phyloP scores from a whole-genome alignment of 805 yeast genomes.

The Candida hungchunana region DNA sequence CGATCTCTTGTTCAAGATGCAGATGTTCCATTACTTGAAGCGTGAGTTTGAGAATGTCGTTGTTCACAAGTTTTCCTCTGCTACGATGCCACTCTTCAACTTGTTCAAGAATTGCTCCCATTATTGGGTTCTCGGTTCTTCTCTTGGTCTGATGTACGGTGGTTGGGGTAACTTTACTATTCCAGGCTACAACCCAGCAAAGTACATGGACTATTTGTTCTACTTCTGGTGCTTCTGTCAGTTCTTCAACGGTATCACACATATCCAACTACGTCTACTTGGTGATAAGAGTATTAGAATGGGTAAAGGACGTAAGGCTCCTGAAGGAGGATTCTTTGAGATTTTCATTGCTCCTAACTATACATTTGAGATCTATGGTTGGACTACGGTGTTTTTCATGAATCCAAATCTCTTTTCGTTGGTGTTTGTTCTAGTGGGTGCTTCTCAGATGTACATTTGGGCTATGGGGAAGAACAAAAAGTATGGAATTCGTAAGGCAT shows the following conservation, averaged over 20 bases:
- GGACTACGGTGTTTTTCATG: constrained; percentile 68
- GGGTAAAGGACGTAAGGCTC: constrained; percentile 35
- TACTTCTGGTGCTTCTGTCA: constrained; percentile 46
- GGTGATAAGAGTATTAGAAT: constrained; percentile 33
- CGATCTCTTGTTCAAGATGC: constrained; percentile 37
- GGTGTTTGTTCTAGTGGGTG: constrained; percentile 65
- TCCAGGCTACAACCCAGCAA: constrained; percentile 50
- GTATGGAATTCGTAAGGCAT: constrained; percentile 73
- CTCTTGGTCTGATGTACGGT: constrained; percentile 45
- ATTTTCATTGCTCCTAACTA: constrained; percentile 91
- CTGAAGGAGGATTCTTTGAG: constrained; percentile 81
- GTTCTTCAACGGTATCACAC: constrained; percentile 67
- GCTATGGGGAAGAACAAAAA: constrained; percentile 80
- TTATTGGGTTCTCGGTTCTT: constrained; percentile 90
- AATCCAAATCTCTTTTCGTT: constrained; percentile 75
- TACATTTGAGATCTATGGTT: constrained; percentile 76
- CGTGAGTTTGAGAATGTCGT: constrained; percentile 84
- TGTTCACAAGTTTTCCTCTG: constrained; percentile 79
- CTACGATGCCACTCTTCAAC: constrained; percentile 90
- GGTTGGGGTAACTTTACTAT: constrained; percentile 58
- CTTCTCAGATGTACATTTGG: constrained; percentile 87
- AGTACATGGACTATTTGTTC: constrained; percentile 20
- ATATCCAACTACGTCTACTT: constrained; percentile 55
- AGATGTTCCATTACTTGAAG: constrained; percentile 74
- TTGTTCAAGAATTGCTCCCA: constrained; percentile 86